Percentiles rank a stretch among this genome's conserved stretches.
Evolutionary conservation across 305 asterid genomes (phyloP).

Genomic region (Solanum chacoense): DNA sequence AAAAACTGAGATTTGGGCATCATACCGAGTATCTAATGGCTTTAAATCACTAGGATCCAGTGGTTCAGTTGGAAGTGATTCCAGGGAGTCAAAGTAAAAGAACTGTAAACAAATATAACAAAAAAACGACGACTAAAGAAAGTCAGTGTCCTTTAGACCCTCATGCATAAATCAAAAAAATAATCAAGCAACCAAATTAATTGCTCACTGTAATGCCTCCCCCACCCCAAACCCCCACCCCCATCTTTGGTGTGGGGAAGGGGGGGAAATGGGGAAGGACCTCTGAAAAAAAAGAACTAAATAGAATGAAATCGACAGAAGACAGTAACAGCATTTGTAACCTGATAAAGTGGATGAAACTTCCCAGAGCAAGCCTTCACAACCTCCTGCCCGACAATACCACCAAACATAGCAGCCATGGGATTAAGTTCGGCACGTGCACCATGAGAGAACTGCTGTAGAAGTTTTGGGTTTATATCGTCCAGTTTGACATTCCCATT

Average conservation of each 20-base stretch:
- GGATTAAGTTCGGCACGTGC: slow-evolving; percentile 89
- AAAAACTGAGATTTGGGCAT: slow-evolving; percentile 92
- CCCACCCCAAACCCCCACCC: background rate
- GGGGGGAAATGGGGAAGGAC: background rate
- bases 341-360: slow-evolving; percentile 96
- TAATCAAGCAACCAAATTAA: background rate
- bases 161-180: background rate
- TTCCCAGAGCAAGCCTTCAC: slow-evolving; percentile 97
- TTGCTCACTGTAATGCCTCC: background rate
- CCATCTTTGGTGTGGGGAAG: background rate
- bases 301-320: background rate
- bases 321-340: slow-evolving; percentile 8
- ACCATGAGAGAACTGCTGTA: slow-evolving; percentile 73
- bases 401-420: slow-evolving; percentile 99
- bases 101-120: slow-evolving; percentile 33
- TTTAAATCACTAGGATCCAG: slow-evolving; percentile 56
- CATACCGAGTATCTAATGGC: slow-evolving; percentile 84
- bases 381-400: slow-evolving; percentile 94
- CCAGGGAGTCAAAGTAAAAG: slow-evolving; percentile 87
- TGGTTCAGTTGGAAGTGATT: slow-evolving; percentile 83
- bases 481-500: slow-evolving; percentile 57
- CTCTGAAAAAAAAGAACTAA: background rate
- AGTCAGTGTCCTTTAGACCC: background rate
- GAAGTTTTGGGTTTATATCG: slow-evolving; percentile 68
- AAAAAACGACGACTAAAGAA: background rate